Evolutionary conservation across 768 basidiomycete species (phyloP).

Genomic region (Crucibulum laeve): DNA sequence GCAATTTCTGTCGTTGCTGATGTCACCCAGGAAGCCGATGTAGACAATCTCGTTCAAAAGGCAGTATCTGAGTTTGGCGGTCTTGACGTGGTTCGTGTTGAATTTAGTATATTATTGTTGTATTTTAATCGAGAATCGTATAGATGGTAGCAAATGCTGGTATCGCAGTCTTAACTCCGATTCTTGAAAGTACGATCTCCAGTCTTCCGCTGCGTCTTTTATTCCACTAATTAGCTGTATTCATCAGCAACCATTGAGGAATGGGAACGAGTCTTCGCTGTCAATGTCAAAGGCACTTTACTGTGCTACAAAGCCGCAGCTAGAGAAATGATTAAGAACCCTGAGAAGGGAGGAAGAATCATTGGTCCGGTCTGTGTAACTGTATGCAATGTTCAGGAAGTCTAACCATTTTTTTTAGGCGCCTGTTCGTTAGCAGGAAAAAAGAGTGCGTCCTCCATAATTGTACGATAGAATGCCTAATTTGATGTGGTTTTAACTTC

Average conservation of each 20-base stretch:
- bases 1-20: not conserved
- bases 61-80: not conserved
- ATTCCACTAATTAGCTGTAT: not conserved
- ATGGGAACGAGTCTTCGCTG: slow-evolving; percentile 36
- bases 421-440: slow-evolving; percentile 27
- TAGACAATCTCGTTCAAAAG: not conserved
- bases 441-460: slow-evolving; percentile 14
- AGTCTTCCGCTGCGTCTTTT: not conserved
- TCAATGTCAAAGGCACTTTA: slow-evolving; percentile 57
- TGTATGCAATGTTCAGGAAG: not conserved
- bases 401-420: slow-evolving; percentile 25
- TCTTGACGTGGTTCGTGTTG: slow-evolving; percentile 14
- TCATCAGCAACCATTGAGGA: slow-evolving; percentile 26
- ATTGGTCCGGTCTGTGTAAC: slow-evolving; percentile 30
- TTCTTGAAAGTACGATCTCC: slow-evolving; percentile 13
- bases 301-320: slow-evolving; percentile 65
- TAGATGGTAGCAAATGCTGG: slow-evolving; percentile 32
- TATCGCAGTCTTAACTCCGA: slow-evolving; percentile 9
- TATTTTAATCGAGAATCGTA: not conserved
- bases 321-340: slow-evolving; percentile 48
- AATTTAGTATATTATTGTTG: not conserved
- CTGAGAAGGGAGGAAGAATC: slow-evolving; percentile 50
- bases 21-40: not conserved
- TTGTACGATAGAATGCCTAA: not conserved
- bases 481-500: slow-evolving; percentile 1